Conservation (phyloP, 2,329 filamentous ascomycete genomes). For the Arthrobotrys entomopaga region DNA sequence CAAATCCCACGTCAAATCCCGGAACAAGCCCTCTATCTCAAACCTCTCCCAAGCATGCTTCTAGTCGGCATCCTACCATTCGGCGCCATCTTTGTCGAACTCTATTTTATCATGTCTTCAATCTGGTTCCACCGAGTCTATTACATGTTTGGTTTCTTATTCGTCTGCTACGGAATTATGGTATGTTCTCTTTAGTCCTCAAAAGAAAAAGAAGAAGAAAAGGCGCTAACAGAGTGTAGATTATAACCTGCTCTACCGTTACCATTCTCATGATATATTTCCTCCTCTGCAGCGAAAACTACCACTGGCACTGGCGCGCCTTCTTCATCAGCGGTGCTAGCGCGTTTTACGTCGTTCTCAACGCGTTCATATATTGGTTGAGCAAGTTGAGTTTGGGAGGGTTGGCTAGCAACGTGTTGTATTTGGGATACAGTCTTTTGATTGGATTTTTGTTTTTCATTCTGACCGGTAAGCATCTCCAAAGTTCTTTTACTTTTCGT, state of each 20-base stretch:
- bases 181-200: conserved; percentile 36
- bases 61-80: conserved; percentile 93
- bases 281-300: conserved; percentile 93
- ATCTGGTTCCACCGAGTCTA: conserved; percentile 99
- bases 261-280: conserved; percentile 97
- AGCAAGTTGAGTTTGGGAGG: conserved; percentile 87
- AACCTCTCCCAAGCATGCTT: conserved; percentile 87
- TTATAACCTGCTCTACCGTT: conserved; percentile 90
- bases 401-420: conserved; percentile 86
- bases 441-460: conserved; percentile 93
- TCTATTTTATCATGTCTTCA: conserved; percentile 99
- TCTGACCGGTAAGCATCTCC: conserved; percentile 78
- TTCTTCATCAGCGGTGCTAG: conserved; percentile 92
- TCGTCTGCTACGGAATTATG: conserved; percentile 97
- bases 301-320: conserved; percentile 98
- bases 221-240: conserved; percentile 60
- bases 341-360: conserved; percentile 89
- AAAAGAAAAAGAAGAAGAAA: conserved; percentile 8
- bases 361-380: conserved; percentile 89
- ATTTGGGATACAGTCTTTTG: conserved; percentile 89
- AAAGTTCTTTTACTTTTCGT: neutral
- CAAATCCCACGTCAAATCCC: conserved; percentile 98
- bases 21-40: conserved; percentile 81
- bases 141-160: conserved; percentile 99
- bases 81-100: conserved; percentile 95